Base-by-base conservation (phyloP, 495 filamentous ascomycete species). In the Gamarada debralockiae region DNA sequence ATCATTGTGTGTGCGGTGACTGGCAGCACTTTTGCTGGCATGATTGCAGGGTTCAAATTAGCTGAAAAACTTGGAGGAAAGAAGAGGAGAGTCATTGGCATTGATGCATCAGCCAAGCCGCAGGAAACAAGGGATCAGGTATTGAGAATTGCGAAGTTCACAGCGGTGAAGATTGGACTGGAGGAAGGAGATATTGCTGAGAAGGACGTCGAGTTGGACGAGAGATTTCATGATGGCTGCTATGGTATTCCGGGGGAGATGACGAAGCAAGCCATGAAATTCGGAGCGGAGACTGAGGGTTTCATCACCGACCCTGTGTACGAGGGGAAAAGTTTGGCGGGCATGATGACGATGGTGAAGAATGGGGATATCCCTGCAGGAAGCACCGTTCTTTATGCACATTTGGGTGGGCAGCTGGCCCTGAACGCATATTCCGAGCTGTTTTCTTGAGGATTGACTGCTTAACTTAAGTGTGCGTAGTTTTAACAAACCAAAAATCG, bases 291-390 rank as follows among this genome's bases (percentile, higher is more conserved):
- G 55, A 84, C 77, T 27, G 82, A 85, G 67, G 82, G 73, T 0
- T 82, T 85, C 50, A 82, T 87, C 44, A 84, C 81, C 8, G 82
- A 86, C 60, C 82, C 82, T 0, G 83, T 87, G 2, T 85, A 87
- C 57, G 79, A 83, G 62, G 82, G 83, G 0, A 86, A 85, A 72
- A 83, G 76, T 51, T 63, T 87, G 55, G 80, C 82, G 2, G 82
- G 82, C 0, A 76, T 86, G 77, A 71, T 84, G 62, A 78, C 81
- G 58, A 63, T 84, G 73, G 75, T 85, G n/a, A 67, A 66, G 25
- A 71, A 68, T 38, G 81, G 73, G 4, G 78, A 80, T 56, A 78
- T 86, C 39, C 21, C 21, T 0, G 60, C 64, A 7, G 80, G 73
- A 0, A 74, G 70, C 34, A 84, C 80, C 65, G 74, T 84, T 15